Base-by-base conservation (phyloP, 2,329 filamentous ascomycete genomes). In the Talaromyces sp. region DNA sequence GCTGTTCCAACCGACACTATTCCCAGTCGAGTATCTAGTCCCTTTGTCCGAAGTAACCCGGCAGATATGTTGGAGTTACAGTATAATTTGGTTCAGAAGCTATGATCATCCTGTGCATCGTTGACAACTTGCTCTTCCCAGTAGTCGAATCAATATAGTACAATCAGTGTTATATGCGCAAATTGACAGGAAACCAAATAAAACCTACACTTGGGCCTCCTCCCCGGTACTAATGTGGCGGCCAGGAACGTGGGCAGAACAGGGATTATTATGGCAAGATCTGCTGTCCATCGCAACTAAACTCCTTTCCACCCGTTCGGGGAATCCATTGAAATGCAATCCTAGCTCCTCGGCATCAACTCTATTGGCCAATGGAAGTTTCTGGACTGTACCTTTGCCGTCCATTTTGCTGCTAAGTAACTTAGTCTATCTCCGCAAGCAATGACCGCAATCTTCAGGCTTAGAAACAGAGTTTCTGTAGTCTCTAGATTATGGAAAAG, bases 241-340 rank as follows among this genome's bases (percentile, higher is more conserved):
- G 22, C 37, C 37, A 35, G 50, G 50, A 61, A 57, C 54, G 50
- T 51, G 52, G 52, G 36, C 40, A 11, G 19, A 32, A 27, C 16
- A 14, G 13, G 41, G 30, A 46, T 35, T 17, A 41, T 54, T 52
- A 35, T 17, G 58, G 60, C 29, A 61, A 57, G 60, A 61, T 61
- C 60, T 54, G 37, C 58, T 44, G 40, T 47, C 43, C 42, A 52
- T 47, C 42, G 22, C 33, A 47, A 30, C 35, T 20, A 29, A 37
- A 37, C 44, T 37, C 13, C 4, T 30, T n/a, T 51, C 24, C 24
- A 27, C 44, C 43, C 24, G 32, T 29, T 42, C 44, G 36, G 39
- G 20, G 27, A 43, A 33, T 19, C 24, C 20, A 16, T 40, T 47
- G 46, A 44, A 36, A 29, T 36, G 30, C n/a, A 27, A 22, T 16